These are phyloP conservation scores for Tylopilus sp. DNA, from an alignment of 768 basidiomycete genomes.

Conservation along the genomic window DNA sequence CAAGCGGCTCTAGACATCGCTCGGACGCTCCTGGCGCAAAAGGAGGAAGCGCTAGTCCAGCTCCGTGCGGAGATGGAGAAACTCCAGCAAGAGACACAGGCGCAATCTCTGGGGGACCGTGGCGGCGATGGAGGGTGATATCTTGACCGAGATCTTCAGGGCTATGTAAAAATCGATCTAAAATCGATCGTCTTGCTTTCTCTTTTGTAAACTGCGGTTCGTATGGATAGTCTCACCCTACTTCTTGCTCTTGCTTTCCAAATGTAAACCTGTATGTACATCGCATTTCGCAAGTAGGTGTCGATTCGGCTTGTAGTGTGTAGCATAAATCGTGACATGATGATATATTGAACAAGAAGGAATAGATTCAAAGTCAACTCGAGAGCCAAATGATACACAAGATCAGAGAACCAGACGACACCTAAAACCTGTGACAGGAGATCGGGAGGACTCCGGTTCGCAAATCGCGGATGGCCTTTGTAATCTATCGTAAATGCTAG, in stretches of 20 bases:
- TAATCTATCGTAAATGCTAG: no score
- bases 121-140: background rate
- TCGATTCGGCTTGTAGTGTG: background rate
- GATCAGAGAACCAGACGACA: no score
- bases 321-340: background rate
- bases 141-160: no score
- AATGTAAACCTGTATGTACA: background rate
- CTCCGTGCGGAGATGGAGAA: slow-evolving; percentile 23
- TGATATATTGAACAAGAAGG: background rate
- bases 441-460: no score
- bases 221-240: background rate
- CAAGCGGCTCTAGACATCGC: slow-evolving; percentile 21
- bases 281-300: background rate
- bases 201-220: background rate
- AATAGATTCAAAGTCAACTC: no score
- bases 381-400: no score
- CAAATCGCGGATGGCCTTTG: no score
- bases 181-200: background rate
- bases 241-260: background rate
- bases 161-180: background rate
- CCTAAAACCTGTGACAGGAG: no score
- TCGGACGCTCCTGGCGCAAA: slow-evolving; percentile 18
- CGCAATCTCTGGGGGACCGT: background rate
- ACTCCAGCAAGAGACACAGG: slow-evolving; percentile 11
- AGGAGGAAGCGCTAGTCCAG: slow-evolving; percentile 19